Conservation (phyloP, 108 stramenopile species). For the Seminavis robusta region DNA sequence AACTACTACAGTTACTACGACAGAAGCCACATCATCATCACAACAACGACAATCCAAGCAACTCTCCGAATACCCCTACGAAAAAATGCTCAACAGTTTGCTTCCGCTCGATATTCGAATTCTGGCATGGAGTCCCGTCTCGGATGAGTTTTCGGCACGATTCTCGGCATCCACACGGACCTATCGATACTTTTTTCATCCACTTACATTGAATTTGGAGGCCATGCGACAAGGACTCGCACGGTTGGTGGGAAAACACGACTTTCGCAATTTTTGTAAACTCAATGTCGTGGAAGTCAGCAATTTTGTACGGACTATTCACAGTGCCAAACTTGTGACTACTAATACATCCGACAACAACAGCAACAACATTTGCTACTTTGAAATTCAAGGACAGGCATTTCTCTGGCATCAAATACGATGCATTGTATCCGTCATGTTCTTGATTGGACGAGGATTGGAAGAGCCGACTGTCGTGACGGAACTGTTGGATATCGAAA, state of each 20-base stretch:
- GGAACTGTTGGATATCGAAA: conserved; percentile 80
- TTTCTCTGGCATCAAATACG: conserved; percentile 99
- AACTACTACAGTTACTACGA: neutral
- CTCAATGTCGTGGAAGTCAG: conserved; percentile 93
- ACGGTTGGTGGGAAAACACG: conserved; percentile 87
- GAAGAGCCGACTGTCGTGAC: conserved; percentile 79
- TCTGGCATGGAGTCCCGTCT: conserved; percentile 92
- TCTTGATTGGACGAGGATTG: conserved; percentile 84
- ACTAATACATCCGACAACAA: conserved; percentile 2
- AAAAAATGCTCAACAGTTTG: conserved; percentile 89
- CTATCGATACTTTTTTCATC: conserved; percentile 94
- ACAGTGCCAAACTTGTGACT: conserved; percentile 47
- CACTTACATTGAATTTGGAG: conserved; percentile 56
- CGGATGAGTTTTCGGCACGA: conserved; percentile 90
- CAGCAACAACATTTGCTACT: conserved; percentile 21
- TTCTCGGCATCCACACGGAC: conserved; percentile 82
- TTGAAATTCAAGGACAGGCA: conserved; percentile 90
- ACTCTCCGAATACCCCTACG: conserved; percentile 85
- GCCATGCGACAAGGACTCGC: conserved; percentile 70
- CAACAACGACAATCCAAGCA: neutral
- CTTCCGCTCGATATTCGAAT: conserved; percentile 91
- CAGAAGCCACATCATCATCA: neutral
- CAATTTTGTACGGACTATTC: conserved; percentile 83
- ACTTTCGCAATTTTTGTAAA: conserved; percentile 99
- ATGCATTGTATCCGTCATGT: conserved; percentile 91